Conservation (phyloP, 208 protist species). For the Acanthamoeba comandoni region DNA sequence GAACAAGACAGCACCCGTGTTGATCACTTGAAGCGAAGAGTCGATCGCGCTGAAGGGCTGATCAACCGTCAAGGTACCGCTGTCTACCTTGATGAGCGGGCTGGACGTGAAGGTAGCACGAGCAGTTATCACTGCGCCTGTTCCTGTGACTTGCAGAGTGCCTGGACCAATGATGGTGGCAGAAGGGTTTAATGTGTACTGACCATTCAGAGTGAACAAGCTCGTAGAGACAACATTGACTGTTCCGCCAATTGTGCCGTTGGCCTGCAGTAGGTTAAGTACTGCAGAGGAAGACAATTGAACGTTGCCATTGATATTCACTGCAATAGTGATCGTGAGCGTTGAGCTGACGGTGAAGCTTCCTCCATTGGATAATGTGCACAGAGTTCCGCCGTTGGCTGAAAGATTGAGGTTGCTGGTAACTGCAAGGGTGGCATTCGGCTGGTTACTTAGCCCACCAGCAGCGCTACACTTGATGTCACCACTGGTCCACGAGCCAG, state of each 20-base stretch:
- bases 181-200: not conserved
- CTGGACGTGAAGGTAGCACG: too few relatives aligned
- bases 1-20: conserved; percentile 22
- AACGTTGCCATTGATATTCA: not conserved
- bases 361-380: not conserved
- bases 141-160: conserved; percentile 1
- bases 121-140: too few relatives aligned
- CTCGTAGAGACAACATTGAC: not conserved
- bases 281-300: conserved; percentile 20
- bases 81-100: not conserved
- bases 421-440: not conserved
- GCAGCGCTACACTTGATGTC: conserved; percentile 25
- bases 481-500: conserved; percentile 63
- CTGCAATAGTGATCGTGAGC: conserved; percentile 51
- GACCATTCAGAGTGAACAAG: conserved; percentile 9
- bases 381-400: conserved; percentile 3
- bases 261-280: conserved; percentile 1
- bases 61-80: not conserved
- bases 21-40: conserved; percentile 4
- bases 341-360: not conserved
- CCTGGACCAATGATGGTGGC: conserved; percentile 4
- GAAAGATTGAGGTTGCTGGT: conserved; percentile 25
- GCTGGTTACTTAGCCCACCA: not conserved
- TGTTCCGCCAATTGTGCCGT: conserved; percentile 40
- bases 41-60: not conserved